Conservation (phyloP, 2,329 filamentous ascomycete genomes). For the Phialophora expanda region DNA sequence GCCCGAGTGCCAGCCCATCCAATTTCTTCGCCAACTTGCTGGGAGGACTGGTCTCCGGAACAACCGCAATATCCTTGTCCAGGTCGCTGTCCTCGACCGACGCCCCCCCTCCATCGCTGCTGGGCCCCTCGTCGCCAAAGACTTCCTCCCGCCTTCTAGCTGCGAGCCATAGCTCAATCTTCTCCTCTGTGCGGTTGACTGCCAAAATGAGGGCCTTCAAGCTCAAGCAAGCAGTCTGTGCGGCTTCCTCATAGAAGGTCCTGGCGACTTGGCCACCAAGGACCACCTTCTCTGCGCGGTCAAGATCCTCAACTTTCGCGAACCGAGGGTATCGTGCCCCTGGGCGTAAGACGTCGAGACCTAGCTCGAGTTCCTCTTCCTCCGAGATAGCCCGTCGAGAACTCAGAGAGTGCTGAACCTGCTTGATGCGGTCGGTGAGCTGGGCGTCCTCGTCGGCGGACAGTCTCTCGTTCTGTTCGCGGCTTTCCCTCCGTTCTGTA, state of each 20-base stretch:
- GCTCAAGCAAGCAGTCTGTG: conserved; percentile 57
- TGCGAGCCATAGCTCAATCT: conserved; percentile 49
- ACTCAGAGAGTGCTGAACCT: conserved; percentile 50
- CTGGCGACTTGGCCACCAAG: conserved; percentile 48
- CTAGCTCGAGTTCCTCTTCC: conserved; percentile 43
- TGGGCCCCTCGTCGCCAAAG: conserved; percentile 14
- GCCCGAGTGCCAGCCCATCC: conserved; percentile 22
- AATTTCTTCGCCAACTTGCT: conserved; percentile 22
- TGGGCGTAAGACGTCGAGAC: conserved; percentile 48
- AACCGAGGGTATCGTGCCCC: conserved; percentile 59
- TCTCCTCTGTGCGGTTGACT: conserved; percentile 57
- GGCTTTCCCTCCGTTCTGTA: conserved; percentile 6
- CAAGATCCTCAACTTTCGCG: conserved; percentile 54
- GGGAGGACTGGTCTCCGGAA: conserved; percentile 27
- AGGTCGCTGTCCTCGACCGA: neutral
- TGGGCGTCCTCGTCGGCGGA: conserved; percentile 29
- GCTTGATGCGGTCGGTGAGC: conserved; percentile 42
- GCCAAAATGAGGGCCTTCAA: conserved; percentile 57
- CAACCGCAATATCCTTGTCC: conserved; percentile 2
- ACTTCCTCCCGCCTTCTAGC: conserved; percentile 44
- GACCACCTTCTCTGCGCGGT: neutral
- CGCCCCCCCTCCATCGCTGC: neutral
- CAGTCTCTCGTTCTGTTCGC: conserved; percentile 25
- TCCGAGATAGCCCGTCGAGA: conserved; percentile 46
- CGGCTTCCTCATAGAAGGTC: conserved; percentile 58